Percentiles rank a stretch among this genome's conserved stretches.
phyloP scores from a whole-genome alignment of 371 early-diverging fungal species.

The Rhizopus delemar region DNA sequence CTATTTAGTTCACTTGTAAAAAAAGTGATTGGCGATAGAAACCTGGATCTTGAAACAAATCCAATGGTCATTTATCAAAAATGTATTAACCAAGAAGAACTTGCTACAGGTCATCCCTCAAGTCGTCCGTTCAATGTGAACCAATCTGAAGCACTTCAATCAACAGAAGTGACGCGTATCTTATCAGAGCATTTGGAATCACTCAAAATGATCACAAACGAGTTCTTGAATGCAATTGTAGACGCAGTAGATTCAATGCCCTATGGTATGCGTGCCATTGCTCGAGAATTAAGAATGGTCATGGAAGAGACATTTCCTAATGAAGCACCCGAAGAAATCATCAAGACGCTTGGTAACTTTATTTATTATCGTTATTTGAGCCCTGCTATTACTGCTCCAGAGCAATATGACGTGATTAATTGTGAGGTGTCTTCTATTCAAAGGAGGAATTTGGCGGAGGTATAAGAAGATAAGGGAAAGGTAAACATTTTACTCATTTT shows the following conservation, averaged over 20 bases:
- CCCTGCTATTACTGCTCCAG: slow-evolving; percentile 96
- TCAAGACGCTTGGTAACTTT: slow-evolving; percentile 88
- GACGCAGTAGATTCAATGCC: slow-evolving; percentile 84
- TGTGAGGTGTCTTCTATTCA: slow-evolving; percentile 80
- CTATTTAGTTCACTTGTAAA: slow-evolving; percentile 80
- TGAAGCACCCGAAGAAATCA: slow-evolving; percentile 75
- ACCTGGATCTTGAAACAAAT: slow-evolving; percentile 89
- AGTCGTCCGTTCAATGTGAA: slow-evolving; percentile 77
- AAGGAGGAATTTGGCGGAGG: slow-evolving; percentile 93
- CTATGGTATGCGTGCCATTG: slow-evolving; percentile 93
- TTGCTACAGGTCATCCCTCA: slow-evolving; percentile 81
- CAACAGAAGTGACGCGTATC: slow-evolving; percentile 79
- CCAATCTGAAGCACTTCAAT: slow-evolving; percentile 80
- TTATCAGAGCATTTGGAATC: slow-evolving; percentile 75
- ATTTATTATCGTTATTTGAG: slow-evolving; percentile 97
- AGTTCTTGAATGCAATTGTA: slow-evolving; percentile 81
- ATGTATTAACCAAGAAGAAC: slow-evolving; percentile 88
- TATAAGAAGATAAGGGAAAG: slow-evolving; percentile 13
- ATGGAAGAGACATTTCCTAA: slow-evolving; percentile 84
- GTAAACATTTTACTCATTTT: neutral
- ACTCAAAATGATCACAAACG: slow-evolving; percentile 75
- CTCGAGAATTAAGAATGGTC: slow-evolving; percentile 81
- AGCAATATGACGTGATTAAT: slow-evolving; percentile 92
- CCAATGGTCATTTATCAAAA: slow-evolving; percentile 90
- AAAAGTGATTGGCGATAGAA: slow-evolving; percentile 70